Evolutionary conservation across 1,139 yeast genomes (phyloP).

Genomic region (Geotrichum carabidarum): DNA sequence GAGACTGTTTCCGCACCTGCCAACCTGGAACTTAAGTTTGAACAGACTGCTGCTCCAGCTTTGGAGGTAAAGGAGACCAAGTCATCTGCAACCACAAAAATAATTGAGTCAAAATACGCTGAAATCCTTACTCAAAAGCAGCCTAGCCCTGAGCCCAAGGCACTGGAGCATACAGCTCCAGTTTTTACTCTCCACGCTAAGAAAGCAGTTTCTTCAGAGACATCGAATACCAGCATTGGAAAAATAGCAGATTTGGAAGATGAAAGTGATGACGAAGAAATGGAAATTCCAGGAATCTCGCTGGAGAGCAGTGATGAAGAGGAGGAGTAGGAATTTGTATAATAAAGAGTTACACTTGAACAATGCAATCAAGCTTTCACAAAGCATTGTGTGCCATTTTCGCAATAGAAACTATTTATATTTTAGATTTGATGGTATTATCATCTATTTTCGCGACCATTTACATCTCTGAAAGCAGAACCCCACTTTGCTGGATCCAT

Average conservation of each 20-base stretch:
- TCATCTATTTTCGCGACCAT: no score
- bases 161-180: neutral
- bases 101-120: neutral
- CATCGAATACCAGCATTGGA: neutral
- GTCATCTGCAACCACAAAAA: neutral
- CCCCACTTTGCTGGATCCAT: no score
- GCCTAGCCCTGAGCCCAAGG: neutral
- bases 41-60: slow-evolving; percentile 1
- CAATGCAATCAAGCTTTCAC: no score
- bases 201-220: neutral
- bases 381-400: no score
- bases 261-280: slow-evolving; percentile 8
- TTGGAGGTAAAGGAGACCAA: neutral
- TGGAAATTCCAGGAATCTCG: slow-evolving; percentile 14
- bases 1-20: slow-evolving; percentile 20
- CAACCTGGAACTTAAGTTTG: slow-evolving; percentile 24
- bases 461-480: no score
- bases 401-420: no score
- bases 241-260: neutral
- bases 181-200: neutral
- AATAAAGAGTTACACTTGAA: neutral
- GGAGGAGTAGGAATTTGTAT: neutral
- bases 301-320: slow-evolving; percentile 19
- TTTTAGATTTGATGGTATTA: no score
- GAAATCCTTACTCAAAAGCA: neutral